Percentiles rank a stretch among this genome's conserved stretches.
These are phyloP conservation scores for Stylosanthes scabra DNA, from an alignment of 331 rosid genomes.

Conservation along the genomic window DNA sequence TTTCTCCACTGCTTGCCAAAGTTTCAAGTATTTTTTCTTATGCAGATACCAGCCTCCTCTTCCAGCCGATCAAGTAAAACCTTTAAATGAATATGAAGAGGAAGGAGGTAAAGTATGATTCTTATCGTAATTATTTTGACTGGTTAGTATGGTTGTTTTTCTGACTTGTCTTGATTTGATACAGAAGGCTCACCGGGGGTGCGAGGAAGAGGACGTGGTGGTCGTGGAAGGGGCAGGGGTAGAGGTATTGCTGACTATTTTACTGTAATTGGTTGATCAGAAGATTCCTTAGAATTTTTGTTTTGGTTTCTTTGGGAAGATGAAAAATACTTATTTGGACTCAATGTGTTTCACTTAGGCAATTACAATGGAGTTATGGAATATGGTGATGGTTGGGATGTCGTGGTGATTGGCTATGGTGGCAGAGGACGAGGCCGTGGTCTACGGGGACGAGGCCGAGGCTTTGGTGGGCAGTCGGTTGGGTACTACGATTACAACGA, in stretches of 20 bases:
- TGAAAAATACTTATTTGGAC: conserved; percentile 17
- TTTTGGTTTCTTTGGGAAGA: conserved; percentile 1
- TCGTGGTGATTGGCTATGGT: conserved; percentile 69
- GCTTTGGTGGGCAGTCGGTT: conserved; percentile 56
- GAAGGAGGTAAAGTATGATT: conserved; percentile 66
- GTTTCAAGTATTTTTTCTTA: conserved; percentile 20
- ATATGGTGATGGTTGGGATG: conserved; percentile 76
- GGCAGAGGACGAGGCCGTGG: conserved; percentile 80
- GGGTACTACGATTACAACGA: conserved; percentile 73
- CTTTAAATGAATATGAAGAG: conserved; percentile 73
- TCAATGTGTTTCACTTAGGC: conserved; percentile 46
- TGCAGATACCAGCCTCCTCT: conserved; percentile 87
- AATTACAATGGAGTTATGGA: conserved; percentile 68
- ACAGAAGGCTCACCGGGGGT: conserved; percentile 73
- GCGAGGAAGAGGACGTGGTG: conserved; percentile 67
- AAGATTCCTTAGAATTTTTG: neutral
- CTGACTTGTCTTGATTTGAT: conserved; percentile 26
- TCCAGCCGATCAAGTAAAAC: conserved; percentile 86
- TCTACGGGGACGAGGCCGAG: conserved; percentile 65
- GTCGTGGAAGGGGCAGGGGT: conserved; percentile 70
- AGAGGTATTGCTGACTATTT: conserved; percentile 56
- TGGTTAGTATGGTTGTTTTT: neutral
- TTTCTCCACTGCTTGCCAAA: conserved; percentile 1
- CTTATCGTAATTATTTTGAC: neutral
- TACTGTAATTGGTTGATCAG: neutral